phyloP scores from a whole-genome alignment of 148 eudicot genomes.

The Heliosperma pusillum region DNA sequence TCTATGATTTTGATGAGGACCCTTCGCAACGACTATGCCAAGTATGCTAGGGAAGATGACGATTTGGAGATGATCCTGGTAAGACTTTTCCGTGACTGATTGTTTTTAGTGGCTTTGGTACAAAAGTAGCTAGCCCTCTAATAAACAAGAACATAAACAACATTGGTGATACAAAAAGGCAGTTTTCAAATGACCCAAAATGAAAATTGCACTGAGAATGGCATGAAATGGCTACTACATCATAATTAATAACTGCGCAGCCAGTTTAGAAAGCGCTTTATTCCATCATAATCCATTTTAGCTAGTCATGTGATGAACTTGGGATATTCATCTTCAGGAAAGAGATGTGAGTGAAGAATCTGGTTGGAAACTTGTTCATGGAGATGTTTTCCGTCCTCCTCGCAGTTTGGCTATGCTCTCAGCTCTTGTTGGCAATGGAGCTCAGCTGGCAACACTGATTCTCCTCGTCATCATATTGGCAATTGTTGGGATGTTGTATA shows the following conservation, averaged over 20 bases:
- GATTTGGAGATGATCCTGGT: slow-evolving; percentile 89
- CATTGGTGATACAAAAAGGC: too few relatives aligned
- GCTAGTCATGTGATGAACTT: slow-evolving; percentile 10
- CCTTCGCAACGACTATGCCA: slow-evolving; percentile 89
- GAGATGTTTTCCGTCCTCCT: slow-evolving; percentile 90
- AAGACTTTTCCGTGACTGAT: slow-evolving; percentile 19
- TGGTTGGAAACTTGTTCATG: slow-evolving; percentile 86
- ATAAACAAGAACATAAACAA: too few relatives aligned
- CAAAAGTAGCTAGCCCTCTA: slow-evolving; percentile 11
- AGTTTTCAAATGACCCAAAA: too few relatives aligned
- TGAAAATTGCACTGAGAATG: too few relatives aligned
- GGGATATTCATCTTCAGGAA: slow-evolving; percentile 41
- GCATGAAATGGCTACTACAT: neutral
- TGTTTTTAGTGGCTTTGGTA: neutral
- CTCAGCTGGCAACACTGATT: slow-evolving; percentile 73
- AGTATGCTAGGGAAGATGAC: slow-evolving; percentile 94
- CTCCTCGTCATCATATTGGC: slow-evolving; percentile 79
- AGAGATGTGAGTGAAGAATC: slow-evolving; percentile 92
- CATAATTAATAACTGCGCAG: neutral
- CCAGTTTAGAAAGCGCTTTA: too few relatives aligned
- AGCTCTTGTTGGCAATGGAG: slow-evolving; percentile 79
- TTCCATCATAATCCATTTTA: neutral
- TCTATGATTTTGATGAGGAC: slow-evolving; percentile 95
- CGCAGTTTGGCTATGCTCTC: slow-evolving; percentile 57
- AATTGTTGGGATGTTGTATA: slow-evolving; percentile 70